Conservation (phyloP, 2,329 filamentous ascomycete genomes). For the Calonectria pauciramosa region DNA sequence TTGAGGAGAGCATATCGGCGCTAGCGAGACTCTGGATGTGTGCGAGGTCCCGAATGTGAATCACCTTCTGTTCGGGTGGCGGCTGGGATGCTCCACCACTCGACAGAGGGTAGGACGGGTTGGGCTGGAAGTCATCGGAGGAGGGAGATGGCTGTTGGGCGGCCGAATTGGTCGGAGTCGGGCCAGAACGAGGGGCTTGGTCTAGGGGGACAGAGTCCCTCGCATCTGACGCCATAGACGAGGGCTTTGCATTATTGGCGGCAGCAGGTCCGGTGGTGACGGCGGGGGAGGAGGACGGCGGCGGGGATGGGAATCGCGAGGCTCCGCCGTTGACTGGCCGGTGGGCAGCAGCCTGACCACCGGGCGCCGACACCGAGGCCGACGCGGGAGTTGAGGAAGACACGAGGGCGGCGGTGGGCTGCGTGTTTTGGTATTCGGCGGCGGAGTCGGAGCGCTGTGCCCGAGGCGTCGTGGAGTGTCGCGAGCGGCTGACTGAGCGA, state of each 20-base stretch:
- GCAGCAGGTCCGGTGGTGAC: constrained; percentile 52
- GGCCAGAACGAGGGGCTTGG: constrained; percentile 39
- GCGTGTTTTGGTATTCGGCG: constrained; percentile 33
- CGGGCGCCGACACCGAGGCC: constrained; percentile 39
- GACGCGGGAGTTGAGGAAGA: constrained; percentile 27
- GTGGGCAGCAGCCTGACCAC: constrained; percentile 41
- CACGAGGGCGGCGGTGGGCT: constrained; percentile 21
- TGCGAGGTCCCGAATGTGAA: constrained; percentile 88
- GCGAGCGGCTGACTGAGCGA: constrained; percentile 48
- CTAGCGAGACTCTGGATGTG: constrained; percentile 92
- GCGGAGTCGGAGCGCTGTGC: constrained; percentile 40
- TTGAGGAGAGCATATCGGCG: constrained; percentile 76
- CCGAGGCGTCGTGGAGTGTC: constrained; percentile 48
- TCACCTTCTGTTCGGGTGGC: constrained; percentile 63
- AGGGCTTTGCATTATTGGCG: constrained; percentile 58
- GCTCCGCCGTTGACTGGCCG: constrained; percentile 55
- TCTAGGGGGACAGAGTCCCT: constrained; percentile 49
- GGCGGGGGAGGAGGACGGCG: constrained; percentile 66
- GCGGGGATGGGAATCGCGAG: constrained; percentile 67
- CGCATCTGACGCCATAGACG: constrained; percentile 64
- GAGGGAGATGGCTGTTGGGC: constrained; percentile 51
- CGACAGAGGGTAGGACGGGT: constrained; percentile 52
- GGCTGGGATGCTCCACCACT: constrained; percentile 42
- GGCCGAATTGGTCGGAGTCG: constrained; percentile 33
- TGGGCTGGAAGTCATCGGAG: constrained; percentile 55